These are phyloP conservation scores for Rubia yunnanensis DNA, from an alignment of 257 asterid species.

Conservation along the genomic window DNA sequence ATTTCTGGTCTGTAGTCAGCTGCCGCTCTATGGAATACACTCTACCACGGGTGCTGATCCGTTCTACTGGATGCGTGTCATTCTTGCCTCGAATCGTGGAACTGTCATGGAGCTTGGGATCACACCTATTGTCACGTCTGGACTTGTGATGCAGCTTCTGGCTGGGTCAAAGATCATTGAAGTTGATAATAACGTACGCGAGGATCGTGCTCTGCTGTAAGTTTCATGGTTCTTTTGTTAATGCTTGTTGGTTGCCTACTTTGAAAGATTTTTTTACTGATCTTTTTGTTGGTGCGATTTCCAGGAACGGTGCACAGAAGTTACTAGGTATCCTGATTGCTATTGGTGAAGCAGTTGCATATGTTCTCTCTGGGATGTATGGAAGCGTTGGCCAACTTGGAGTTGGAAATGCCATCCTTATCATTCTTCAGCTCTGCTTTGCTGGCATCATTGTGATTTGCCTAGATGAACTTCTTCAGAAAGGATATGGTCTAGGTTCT, in stretches of 20 bases:
- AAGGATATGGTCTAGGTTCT: slow-evolving; percentile 80
- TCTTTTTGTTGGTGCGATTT: background rate
- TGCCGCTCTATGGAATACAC: slow-evolving; percentile 80
- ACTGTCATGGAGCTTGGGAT: slow-evolving; percentile 90
- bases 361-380: too few species aligned
- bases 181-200: slow-evolving; percentile 78
- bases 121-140: slow-evolving; percentile 82
- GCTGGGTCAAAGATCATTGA: slow-evolving; percentile 81
- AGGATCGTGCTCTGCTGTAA: slow-evolving; percentile 81
- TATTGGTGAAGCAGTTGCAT: slow-evolving; percentile 80
- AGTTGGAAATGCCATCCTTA: slow-evolving; percentile 76
- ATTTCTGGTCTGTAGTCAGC: slow-evolving; percentile 80
- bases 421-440: slow-evolving; percentile 71
- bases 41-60: slow-evolving; percentile 91
- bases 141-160: slow-evolving; percentile 74
- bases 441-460: slow-evolving; percentile 84
- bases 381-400: too few species aligned
- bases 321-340: slow-evolving; percentile 70
- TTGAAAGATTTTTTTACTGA: background rate
- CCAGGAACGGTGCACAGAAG: slow-evolving; percentile 79
- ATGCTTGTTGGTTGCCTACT: background rate
- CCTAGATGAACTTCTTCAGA: slow-evolving; percentile 75
- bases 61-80: slow-evolving; percentile 89
- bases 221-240: slow-evolving; percentile 10
- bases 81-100: slow-evolving; percentile 84